Conservation (phyloP, 164 flowering plant species). For the Brasenia schreberi region DNA sequence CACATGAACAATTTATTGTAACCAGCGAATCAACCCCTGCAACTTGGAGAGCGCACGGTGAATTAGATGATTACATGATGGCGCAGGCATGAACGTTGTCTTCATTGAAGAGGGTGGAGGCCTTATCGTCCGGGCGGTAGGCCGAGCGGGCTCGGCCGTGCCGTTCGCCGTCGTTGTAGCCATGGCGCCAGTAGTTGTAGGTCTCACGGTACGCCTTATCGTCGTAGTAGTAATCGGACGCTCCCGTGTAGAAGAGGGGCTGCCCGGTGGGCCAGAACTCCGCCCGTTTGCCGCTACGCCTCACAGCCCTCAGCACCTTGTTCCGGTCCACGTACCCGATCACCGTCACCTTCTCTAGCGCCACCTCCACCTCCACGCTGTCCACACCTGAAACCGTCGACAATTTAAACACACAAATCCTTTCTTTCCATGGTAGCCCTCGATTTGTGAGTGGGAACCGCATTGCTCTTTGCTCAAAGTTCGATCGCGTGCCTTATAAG, state of each 20-base stretch:
- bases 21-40: too few species aligned
- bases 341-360: constrained; percentile 83
- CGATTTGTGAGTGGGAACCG: too few species aligned
- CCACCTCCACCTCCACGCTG: constrained; percentile 71
- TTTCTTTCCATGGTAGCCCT: neutral
- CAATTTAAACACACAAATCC: too few species aligned
- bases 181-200: constrained; percentile 89
- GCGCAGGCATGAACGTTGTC: constrained; percentile 83
- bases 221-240: constrained; percentile 58
- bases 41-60: neutral
- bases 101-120: constrained; percentile 89
- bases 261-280: constrained; percentile 87
- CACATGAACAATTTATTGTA: too few species aligned
- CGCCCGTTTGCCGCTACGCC: constrained; percentile 85
- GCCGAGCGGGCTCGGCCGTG: constrained; percentile 43
- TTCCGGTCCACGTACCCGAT: constrained; percentile 79
- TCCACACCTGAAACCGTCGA: constrained; percentile 44
- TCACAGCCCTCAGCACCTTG: constrained; percentile 79
- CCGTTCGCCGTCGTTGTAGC: constrained; percentile 54
- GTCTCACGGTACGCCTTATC: constrained; percentile 60
- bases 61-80: constrained; percentile 39
- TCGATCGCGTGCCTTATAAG: too few species aligned
- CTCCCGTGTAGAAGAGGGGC: constrained; percentile 70
- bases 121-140: constrained; percentile 75
- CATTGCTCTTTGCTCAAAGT: too few species aligned